Conservation (phyloP, 352 stramenopile species). For the Detonula confervacea region DNA sequence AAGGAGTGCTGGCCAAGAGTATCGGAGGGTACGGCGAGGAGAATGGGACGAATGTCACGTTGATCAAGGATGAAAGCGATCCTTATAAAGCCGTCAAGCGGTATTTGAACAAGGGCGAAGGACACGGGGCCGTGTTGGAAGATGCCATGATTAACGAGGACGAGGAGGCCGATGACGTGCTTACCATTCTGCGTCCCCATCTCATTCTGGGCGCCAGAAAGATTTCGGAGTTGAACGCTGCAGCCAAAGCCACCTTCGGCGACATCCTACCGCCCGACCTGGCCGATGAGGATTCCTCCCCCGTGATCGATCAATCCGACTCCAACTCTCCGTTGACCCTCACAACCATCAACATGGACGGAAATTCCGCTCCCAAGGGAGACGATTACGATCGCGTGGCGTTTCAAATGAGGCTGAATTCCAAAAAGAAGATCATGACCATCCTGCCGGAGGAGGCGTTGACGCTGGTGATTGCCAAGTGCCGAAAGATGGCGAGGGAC, state of each 20-base stretch:
- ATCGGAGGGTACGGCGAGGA: not conserved
- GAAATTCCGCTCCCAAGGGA: conserved; percentile 50
- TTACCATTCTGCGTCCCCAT: conserved; percentile 67
- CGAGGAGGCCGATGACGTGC: conserved; percentile 7
- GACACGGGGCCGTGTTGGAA: conserved; percentile 52
- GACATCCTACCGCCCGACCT: conserved; percentile 11
- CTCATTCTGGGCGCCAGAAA: conserved; percentile 66
- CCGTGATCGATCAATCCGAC: conserved; percentile 60
- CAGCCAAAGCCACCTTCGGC: conserved; percentile 17
- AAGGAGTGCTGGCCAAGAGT: conserved; percentile 16
- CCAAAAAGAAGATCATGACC: conserved; percentile 77
- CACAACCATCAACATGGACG: conserved; percentile 71
- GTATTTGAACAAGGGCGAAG: conserved; percentile 73
- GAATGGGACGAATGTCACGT: conserved; percentile 28
- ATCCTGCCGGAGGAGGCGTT: conserved; percentile 79
- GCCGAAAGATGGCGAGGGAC: conserved; percentile 59
- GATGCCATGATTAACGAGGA: conserved; percentile 50
- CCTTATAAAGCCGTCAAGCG: conserved; percentile 79
- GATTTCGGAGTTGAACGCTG: conserved; percentile 24
- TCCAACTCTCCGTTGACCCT: conserved; percentile 38
- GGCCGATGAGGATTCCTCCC: conserved; percentile 7
- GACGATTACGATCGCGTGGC: conserved; percentile 82
- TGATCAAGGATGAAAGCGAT: conserved; percentile 55
- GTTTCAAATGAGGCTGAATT: conserved; percentile 68
- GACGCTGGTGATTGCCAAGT: conserved; percentile 60